A percentile compares a stretch with the other conserved stretches of the same genome.
These are phyloP conservation scores for Coemansia sp. DNA, from an alignment of 192 early-diverging fungal species.

Conservation along the genomic window DNA sequence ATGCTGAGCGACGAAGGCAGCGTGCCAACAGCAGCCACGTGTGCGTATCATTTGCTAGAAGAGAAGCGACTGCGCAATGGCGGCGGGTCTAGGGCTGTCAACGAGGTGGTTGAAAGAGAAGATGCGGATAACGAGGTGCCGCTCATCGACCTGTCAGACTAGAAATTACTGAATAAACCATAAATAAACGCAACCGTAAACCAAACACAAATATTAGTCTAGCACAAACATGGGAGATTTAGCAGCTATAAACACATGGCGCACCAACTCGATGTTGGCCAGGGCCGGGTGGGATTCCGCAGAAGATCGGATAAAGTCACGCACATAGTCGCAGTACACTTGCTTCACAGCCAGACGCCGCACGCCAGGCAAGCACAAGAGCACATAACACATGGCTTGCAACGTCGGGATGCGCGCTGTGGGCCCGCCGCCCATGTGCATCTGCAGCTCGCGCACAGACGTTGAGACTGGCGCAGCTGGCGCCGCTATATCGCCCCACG, in stretches of 20 bases:
- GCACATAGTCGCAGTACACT: constrained; percentile 15
- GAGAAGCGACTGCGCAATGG: not conserved
- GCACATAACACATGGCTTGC: constrained; percentile 35
- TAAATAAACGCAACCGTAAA: too few species aligned
- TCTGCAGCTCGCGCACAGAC: constrained; percentile 14
- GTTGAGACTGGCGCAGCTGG: not conserved
- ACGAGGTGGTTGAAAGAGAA: not conserved
- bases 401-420: constrained; percentile 13
- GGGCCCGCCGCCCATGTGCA: constrained; percentile 34
- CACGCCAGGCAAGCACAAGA: constrained; percentile 24
- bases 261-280: constrained; percentile 12
- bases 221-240: not conserved
- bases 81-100: not conserved
- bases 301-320: constrained; percentile 1
- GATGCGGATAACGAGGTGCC: too few species aligned
- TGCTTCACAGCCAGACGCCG: constrained; percentile 25
- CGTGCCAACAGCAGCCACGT: not conserved
- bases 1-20: not conserved
- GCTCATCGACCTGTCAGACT: not conserved
- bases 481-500: constrained; percentile 12
- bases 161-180: too few species aligned
- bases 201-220: not conserved
- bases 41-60: not conserved
- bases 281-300: constrained; percentile 8
- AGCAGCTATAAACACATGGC: constrained; percentile 25